Evolutionary conservation across 2,329 filamentous ascomycete genomes (phyloP), one percentile per base, ranked within the genome.

Genomic region (Harringtonia lauricola): DNA sequence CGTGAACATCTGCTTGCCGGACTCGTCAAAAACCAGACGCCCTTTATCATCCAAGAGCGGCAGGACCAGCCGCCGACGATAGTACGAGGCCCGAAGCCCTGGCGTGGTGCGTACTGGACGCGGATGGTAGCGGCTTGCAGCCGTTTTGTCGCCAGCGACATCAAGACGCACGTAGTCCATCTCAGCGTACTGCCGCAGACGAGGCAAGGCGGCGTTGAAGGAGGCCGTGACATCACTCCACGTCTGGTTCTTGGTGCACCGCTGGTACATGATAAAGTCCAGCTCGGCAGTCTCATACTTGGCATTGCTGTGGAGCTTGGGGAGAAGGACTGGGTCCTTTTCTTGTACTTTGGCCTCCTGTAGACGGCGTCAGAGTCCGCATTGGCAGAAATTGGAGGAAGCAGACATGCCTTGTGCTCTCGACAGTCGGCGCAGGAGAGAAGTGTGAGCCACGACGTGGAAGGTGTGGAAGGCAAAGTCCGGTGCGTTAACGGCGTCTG

Each of bases 191-290:
- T 49, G 47, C 31, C 47, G 49, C 40, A 52, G 50, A 4, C 47
- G 50, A 22, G 49, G 49, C 24, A 52, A 47, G 2, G 50, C 50
- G 2, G 45, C 44, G 41, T 53, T 53, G 43, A 52, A 53, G 2
- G 49, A 30, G 8, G 46, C 42, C 10, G 50, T 51, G 13, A 53
- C 49, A 30, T 51, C 49, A 44, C 49, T 47, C 51, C 51, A 53
- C 4, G 49, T 42, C 13, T 49, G 46, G 44, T 52, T 52, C 38
- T 48, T 48, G 46, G 47, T 53, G 33, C 46, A 49, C 18, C 51
- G 51, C 49, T 51, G 47, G 45, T 53, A 53, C 50, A 53, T 49
- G 49, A 53, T 52, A 34, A 51, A 53, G 47, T 53, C 51, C 6
- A 52, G 47, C 50, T 52, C 49, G 39, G 49, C 50, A 15, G 49